A percentile compares a stretch with the other conserved stretches of the same genome.
Evolutionary conservation across 1,284 basidiomycete genomes (phyloP).

Genomic region (Ustilago hordei): DNA sequence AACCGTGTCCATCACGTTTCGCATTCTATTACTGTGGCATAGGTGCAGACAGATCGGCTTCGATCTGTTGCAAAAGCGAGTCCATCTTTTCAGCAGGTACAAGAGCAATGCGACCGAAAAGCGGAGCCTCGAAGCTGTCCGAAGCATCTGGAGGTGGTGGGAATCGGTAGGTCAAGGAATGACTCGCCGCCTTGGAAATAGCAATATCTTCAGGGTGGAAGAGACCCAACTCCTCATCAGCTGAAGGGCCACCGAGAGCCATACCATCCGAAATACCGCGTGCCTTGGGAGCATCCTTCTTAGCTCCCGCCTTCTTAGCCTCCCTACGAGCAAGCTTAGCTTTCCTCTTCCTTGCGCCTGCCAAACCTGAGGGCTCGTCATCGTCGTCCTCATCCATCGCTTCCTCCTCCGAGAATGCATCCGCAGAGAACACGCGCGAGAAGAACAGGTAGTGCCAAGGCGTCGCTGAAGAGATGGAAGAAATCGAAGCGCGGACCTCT

Average conservation of each 20-base stretch:
- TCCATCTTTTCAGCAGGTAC: slow-evolving; percentile 54
- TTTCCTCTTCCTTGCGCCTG: slow-evolving; percentile 57
- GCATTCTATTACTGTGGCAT: slow-evolving; percentile 17
- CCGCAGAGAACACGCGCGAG: slow-evolving; percentile 64
- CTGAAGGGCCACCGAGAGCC: slow-evolving; percentile 15
- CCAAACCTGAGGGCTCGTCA: slow-evolving; percentile 55
- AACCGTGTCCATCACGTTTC: neutral
- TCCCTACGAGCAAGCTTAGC: slow-evolving; percentile 45
- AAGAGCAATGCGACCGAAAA: slow-evolving; percentile 61
- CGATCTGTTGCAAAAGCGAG: slow-evolving; percentile 37
- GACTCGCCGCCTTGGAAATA: slow-evolving; percentile 52
- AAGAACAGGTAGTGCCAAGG: slow-evolving; percentile 63
- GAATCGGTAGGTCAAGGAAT: slow-evolving; percentile 64
- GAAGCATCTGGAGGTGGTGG: slow-evolving; percentile 62
- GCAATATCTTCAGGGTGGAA: slow-evolving; percentile 67
- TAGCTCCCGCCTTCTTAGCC: slow-evolving; percentile 50
- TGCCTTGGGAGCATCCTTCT: slow-evolving; percentile 42
- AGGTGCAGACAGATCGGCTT: slow-evolving; percentile 37
- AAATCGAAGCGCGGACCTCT: slow-evolving; percentile 41
- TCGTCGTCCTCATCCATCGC: slow-evolving; percentile 60
- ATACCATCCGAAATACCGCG: slow-evolving; percentile 42
- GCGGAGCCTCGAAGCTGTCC: slow-evolving; percentile 62
- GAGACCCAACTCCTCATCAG: slow-evolving; percentile 58
- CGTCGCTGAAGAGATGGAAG: slow-evolving; percentile 17
- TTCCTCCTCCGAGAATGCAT: slow-evolving; percentile 64